These are phyloP conservation scores for Fusarium coffeatum DNA, from an alignment of 2,329 filamentous ascomycete species.

Conservation along the genomic window DNA sequence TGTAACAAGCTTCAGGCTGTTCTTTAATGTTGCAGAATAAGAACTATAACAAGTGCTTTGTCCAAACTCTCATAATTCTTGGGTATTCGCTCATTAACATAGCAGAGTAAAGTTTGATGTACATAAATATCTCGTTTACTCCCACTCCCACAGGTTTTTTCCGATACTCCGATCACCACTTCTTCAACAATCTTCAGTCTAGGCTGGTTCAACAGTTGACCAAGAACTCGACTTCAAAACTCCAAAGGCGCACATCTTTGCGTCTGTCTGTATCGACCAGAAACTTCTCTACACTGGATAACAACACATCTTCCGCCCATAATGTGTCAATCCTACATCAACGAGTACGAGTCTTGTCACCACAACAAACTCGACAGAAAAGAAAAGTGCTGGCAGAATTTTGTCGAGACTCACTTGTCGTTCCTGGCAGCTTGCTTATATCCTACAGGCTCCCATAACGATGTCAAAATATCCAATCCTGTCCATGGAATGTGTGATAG, in stretches of 20 bases:
- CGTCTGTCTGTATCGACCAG: background rate
- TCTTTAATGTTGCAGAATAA: constrained; percentile 18
- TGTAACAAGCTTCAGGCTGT: background rate
- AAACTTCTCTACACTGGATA: background rate
- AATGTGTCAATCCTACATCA: constrained; percentile 10
- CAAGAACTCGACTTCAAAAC: background rate
- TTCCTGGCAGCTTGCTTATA: background rate
- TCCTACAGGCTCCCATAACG: background rate
- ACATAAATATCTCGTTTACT: background rate
- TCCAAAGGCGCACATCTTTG: background rate
- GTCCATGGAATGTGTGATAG: background rate
- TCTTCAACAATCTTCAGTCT: background rate
- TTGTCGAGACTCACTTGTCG: background rate
- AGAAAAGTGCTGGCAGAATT: constrained; percentile 9
- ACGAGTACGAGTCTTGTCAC: constrained; percentile 2
- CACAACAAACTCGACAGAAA: background rate
- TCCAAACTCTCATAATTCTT: background rate
- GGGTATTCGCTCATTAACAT: background rate
- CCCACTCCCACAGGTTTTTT: background rate
- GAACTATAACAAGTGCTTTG: constrained; percentile 11
- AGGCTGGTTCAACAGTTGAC: background rate
- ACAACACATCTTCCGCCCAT: background rate
- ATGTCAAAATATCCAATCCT: background rate
- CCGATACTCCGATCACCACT: background rate
- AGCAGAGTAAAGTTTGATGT: background rate